phyloP scores from a whole-genome alignment of 257 asterid species.

The Penstemon barbatus region DNA sequence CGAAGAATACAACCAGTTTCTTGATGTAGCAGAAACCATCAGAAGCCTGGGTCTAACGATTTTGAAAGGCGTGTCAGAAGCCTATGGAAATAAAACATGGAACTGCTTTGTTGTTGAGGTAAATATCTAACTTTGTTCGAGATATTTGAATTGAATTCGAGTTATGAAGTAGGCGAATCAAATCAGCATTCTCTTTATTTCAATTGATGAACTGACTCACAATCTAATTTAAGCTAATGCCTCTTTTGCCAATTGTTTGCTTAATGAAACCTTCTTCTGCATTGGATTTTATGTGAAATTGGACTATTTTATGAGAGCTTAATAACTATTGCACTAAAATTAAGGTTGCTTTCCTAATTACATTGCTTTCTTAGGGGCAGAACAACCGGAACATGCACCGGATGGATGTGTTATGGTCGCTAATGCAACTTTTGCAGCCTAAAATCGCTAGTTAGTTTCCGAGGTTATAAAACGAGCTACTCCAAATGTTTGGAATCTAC shows the following conservation, averaged over 20 bases:
- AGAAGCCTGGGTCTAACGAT: constrained; percentile 81
- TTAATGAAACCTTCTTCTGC: neutral
- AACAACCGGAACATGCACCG: constrained; percentile 80
- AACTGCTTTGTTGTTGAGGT: constrained; percentile 97
- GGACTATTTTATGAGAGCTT: no score
- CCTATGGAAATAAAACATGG: constrained; percentile 66
- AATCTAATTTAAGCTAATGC: neutral
- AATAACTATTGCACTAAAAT: no score
- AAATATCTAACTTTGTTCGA: constrained; percentile 21
- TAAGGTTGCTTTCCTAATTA: neutral
- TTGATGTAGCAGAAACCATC: constrained; percentile 81
- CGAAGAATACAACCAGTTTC: constrained; percentile 71
- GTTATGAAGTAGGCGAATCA: neutral
- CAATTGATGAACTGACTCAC: neutral
- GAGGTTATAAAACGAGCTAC: neutral
- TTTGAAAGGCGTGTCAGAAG: constrained; percentile 80
- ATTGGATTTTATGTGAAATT: neutral
- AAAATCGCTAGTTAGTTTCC: constrained; percentile 31
- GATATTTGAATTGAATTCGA: constrained; percentile 5
- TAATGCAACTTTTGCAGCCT: constrained; percentile 87
- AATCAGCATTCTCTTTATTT: neutral
- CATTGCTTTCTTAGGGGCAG: constrained; percentile 44
- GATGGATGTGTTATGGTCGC: constrained; percentile 91
- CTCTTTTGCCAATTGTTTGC: constrained; percentile 2
- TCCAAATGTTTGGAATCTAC: no score